Evolutionary conservation across 768 basidiomycete species (phyloP).

Genomic region (Lentinula sp.): DNA sequence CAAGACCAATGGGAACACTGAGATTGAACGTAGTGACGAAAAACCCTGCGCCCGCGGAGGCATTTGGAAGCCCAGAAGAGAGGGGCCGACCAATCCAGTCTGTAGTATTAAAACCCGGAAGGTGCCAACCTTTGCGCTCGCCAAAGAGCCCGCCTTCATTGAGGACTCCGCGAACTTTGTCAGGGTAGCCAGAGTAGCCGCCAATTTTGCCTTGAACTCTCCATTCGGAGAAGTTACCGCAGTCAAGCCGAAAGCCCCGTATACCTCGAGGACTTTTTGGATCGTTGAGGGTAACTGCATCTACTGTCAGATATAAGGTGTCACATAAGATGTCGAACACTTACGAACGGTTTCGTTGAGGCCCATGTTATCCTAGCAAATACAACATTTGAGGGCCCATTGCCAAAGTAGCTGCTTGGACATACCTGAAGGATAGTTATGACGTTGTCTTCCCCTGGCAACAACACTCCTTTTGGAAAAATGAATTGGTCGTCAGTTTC

Average conservation of each 20-base stretch:
- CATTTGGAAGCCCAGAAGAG: constrained; percentile 30
- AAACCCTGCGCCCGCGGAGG: constrained; percentile 36
- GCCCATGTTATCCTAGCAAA: constrained; percentile 69
- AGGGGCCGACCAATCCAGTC: constrained; percentile 38
- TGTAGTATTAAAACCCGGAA: constrained; percentile 48
- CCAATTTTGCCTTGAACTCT: constrained; percentile 47
- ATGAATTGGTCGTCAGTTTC: constrained; percentile 63
- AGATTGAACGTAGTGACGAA: constrained; percentile 39
- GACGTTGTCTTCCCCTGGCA: constrained; percentile 56
- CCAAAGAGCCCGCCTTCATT: constrained; percentile 57
- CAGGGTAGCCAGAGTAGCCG: constrained; percentile 40
- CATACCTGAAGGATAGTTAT: constrained; percentile 70
- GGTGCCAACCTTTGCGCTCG: constrained; percentile 56
- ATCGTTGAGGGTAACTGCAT: constrained; percentile 36
- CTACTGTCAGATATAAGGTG: constrained; percentile 5
- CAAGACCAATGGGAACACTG: constrained; percentile 36
- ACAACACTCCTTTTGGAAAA: constrained; percentile 54
- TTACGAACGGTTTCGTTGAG: constrained; percentile 47
- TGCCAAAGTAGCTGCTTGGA: neutral
- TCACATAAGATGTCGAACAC: constrained; percentile 21
- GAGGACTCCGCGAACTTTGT: constrained; percentile 45
- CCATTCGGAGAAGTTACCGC: constrained; percentile 49
- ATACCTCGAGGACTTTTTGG: constrained; percentile 78
- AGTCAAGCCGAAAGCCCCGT: constrained; percentile 65
- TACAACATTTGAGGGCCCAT: neutral